phyloP scores from a whole-genome alignment of 1,284 basidiomycete genomes.

The Austroboletus novae-zelandiae region DNA sequence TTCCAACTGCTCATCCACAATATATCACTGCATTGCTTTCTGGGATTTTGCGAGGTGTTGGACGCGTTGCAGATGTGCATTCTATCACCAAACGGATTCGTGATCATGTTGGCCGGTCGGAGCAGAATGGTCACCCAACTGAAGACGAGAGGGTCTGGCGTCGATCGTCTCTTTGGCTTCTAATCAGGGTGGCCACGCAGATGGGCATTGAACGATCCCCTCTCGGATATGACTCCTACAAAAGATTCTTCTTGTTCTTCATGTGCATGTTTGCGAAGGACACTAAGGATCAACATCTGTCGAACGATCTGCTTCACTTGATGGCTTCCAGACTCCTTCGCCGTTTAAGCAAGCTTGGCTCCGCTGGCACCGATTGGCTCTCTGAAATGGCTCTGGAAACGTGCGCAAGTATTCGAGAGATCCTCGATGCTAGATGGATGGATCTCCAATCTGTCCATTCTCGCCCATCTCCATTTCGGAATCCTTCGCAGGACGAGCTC shows the following conservation, averaged over 20 bases:
- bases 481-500: neutral
- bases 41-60: constrained; percentile 10
- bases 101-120: neutral
- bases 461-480: neutral
- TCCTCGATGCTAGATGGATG: neutral
- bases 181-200: neutral
- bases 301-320: neutral
- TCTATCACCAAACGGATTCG: constrained; percentile 23
- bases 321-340: neutral
- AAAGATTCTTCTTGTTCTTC: neutral
- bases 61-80: constrained; percentile 11
- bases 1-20: constrained; percentile 18
- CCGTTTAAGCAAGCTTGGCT: neutral
- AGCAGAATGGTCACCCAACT: neutral
- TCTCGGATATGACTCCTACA: neutral
- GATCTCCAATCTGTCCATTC: neutral
- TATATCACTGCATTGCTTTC: constrained; percentile 32
- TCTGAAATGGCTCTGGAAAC: neutral
- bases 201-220: constrained; percentile 7
- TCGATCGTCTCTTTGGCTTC: neutral
- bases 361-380: neutral
- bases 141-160: neutral
- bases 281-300: neutral
- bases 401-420: neutral
- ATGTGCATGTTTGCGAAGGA: neutral